phyloP scores from a whole-genome alignment of 208 protist genomes.

The Trypanosoma theileri region DNA sequence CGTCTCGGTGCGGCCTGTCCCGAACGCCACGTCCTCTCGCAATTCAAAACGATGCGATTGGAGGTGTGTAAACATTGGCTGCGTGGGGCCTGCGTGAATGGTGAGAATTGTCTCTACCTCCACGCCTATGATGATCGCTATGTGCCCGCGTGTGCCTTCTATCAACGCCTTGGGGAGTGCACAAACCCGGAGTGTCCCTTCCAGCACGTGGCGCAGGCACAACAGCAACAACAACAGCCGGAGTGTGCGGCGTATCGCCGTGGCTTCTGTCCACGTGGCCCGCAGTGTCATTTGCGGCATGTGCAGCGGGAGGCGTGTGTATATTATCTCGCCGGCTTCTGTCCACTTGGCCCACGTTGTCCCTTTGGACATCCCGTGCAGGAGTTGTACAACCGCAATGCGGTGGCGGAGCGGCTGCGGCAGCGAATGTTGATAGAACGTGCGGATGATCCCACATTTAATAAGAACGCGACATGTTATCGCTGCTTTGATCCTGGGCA shows the following conservation, averaged over 20 bases:
- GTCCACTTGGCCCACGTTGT: slow-evolving; percentile 92
- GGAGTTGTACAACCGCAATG: slow-evolving; percentile 72
- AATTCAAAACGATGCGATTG: slow-evolving; percentile 57
- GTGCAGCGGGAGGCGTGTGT: slow-evolving; percentile 68
- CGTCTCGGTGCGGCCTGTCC: slow-evolving; percentile 91
- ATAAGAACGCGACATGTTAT: slow-evolving; percentile 77
- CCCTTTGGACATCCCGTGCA: slow-evolving; percentile 91
- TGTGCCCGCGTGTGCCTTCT: slow-evolving; percentile 96
- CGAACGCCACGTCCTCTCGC: slow-evolving; percentile 89
- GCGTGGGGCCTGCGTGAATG: slow-evolving; percentile 95
- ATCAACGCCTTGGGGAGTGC: slow-evolving; percentile 94
- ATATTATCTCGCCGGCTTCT: slow-evolving; percentile 95
- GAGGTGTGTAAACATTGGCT: slow-evolving; percentile 98
- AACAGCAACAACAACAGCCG: slow-evolving; percentile 55
- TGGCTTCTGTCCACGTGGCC: slow-evolving; percentile 93
- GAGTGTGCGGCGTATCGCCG: slow-evolving; percentile 88
- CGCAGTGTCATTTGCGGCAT: slow-evolving; percentile 93
- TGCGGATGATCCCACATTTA: slow-evolving; percentile 68
- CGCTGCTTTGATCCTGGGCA: slow-evolving; percentile 89
- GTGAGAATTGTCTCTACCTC: slow-evolving; percentile 95
- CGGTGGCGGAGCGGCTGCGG: slow-evolving; percentile 63
- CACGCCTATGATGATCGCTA: slow-evolving; percentile 95
- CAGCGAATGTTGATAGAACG: slow-evolving; percentile 70
- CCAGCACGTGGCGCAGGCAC: slow-evolving; percentile 84
- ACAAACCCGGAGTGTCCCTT: slow-evolving; percentile 97